Evolutionary conservation across 148 eudicot species (phyloP).

Genomic region (Hydrangea macrophylla): DNA sequence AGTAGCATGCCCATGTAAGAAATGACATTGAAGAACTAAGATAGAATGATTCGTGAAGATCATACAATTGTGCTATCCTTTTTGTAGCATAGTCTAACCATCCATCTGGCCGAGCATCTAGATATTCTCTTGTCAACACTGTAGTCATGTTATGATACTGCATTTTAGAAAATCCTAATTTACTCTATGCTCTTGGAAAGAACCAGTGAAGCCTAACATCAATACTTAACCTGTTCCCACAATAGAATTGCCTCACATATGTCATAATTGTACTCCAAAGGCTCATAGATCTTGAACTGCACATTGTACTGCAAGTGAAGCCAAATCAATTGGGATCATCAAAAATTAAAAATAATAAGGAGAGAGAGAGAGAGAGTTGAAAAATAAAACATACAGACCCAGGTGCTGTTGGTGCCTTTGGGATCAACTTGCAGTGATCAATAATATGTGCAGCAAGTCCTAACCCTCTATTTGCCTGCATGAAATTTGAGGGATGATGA

Average conservation of each 20-base stretch:
- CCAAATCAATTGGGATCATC: slow-evolving; percentile 5
- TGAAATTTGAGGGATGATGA: slow-evolving; percentile 13
- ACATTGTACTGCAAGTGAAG: slow-evolving; percentile 58
- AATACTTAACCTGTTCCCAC: slow-evolving; percentile 84
- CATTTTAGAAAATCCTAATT: slow-evolving; percentile 36
- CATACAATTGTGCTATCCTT: slow-evolving; percentile 93
- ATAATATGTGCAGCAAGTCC: slow-evolving; percentile 86
- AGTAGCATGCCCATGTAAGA: slow-evolving; percentile 3
- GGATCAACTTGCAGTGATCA: slow-evolving; percentile 94
- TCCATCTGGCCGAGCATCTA: slow-evolving; percentile 96
- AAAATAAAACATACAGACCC: slow-evolving; percentile 48
- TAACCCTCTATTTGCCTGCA: slow-evolving; percentile 90
- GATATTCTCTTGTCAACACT: slow-evolving; percentile 94
- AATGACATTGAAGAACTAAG: not conserved
- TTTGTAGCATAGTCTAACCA: slow-evolving; percentile 95
- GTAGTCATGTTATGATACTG: slow-evolving; percentile 99
- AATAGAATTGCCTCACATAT: slow-evolving; percentile 83
- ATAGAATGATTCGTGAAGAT: slow-evolving; percentile 8
- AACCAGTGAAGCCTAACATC: not conserved
- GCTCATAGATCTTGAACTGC: slow-evolving; percentile 80
- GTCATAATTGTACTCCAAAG: slow-evolving; percentile 84
- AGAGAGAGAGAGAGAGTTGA: slow-evolving; percentile 1
- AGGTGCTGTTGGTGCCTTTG: slow-evolving; percentile 89
- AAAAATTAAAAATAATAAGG: not conserved
- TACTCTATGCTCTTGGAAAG: slow-evolving; percentile 11